Evolutionary conservation across 140 eudicot species (phyloP), one percentile per base, ranked within the genome.

Genomic region (Ambrosia hybrid): DNA sequence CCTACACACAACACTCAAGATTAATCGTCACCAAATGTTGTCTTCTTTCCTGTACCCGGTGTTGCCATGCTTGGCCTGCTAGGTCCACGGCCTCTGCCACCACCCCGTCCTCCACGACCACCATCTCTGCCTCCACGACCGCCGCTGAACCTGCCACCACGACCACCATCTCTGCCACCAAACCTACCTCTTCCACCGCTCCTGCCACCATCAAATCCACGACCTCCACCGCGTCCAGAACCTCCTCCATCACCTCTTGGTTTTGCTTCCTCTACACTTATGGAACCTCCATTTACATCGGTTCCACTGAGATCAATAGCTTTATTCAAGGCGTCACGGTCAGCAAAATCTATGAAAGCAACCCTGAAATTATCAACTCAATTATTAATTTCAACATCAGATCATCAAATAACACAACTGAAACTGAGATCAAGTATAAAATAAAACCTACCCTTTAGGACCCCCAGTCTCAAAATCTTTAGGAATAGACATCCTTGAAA

Each of bases 31-130:
- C 80, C 81, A 15, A 88, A 88, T 1, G 91, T 88, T 0, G 95
- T 88, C 83, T 88, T 88, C 84, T 83, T 88, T 41, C 95, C 94
- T 84, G 91, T 87, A 68, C 88, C 88, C 41, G 87, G 68, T 3
- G 95, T 45, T 38, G 83, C 84, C 79, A 83, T 76, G 83, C 88
- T 85, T 33, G 88, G 88, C 72, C 76, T 82, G 85, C 48, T 68
- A 36, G 77, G 70, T 49, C 92, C 91, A 52, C 95, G 84, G 0
- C 96, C 92, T 79, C 96, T 65, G 4, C 89, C 78, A 38, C 85
- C 84, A 7, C 92, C 82, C 55, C 89, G 15, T 5, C 80, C 82
- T 0, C 82, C 80, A 69, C 86, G 60, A 4, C 68, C 61, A 15
- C 83, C 79, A 10, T 65, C 69, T 14, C 52, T 34, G 3, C 82